phyloP scores from a whole-genome alignment of 2,329 filamentous ascomycete genomes.

The Ramularia endophylla region DNA sequence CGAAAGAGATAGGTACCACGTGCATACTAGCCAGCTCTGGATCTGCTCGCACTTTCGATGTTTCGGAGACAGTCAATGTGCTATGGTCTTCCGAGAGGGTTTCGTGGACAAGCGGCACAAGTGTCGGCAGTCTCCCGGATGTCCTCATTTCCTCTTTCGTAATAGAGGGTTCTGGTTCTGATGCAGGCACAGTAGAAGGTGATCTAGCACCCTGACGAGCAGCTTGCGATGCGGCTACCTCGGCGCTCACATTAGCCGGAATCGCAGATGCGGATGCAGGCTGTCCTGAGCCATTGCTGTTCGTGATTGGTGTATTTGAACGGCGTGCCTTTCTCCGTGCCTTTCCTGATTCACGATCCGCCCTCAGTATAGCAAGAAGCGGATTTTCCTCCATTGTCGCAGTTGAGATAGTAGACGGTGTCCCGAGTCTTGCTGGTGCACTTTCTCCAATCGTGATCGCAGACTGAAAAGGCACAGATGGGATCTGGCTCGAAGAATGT shows the following conservation, averaged over 20 bases:
- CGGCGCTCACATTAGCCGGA: slow-evolving; percentile 17
- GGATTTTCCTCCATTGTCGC: slow-evolving; percentile 14
- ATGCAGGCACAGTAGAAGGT: slow-evolving; percentile 30
- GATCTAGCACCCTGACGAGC: slow-evolving; percentile 23
- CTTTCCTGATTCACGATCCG: slow-evolving; percentile 7
- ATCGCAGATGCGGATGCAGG: slow-evolving; percentile 21
- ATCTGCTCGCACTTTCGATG: slow-evolving; percentile 7
- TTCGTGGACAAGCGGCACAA: slow-evolving; percentile 24
- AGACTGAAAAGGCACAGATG: slow-evolving; percentile 19
- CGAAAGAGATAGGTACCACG: slow-evolving; percentile 26
- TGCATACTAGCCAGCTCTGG: slow-evolving; percentile 16
- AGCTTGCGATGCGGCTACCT: slow-evolving; percentile 14
- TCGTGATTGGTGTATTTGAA: slow-evolving; percentile 8
- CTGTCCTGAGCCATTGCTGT: background rate
- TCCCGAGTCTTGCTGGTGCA: slow-evolving; percentile 14
- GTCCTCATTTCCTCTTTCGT: slow-evolving; percentile 31
- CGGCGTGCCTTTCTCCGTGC: slow-evolving; percentile 1
- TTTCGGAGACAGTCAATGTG: no score
- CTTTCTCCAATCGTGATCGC: slow-evolving; percentile 23
- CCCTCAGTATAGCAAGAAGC: slow-evolving; percentile 14
- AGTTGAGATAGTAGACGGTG: slow-evolving; percentile 4
- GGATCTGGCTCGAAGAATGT: slow-evolving; percentile 17
- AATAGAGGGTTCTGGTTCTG: slow-evolving; percentile 18
- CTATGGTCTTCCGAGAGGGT: slow-evolving; percentile 1
- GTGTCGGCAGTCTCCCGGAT: slow-evolving; percentile 30